Evolutionary conservation across 1,284 basidiomycete genomes (phyloP).

Genomic region (Ustilago trichophora): DNA sequence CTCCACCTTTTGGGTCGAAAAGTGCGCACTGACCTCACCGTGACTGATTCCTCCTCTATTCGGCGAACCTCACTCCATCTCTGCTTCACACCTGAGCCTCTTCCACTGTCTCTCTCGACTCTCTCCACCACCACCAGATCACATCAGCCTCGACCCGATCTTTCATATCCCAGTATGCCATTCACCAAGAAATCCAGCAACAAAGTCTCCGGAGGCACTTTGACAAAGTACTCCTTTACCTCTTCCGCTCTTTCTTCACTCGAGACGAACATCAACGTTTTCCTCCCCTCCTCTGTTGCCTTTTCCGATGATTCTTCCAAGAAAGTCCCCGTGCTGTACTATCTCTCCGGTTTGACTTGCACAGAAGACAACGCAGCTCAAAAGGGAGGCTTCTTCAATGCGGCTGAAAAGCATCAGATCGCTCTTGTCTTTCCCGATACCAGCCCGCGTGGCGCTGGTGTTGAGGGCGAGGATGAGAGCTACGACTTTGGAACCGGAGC

Average conservation of each 20-base stretch:
- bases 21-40: too few relatives aligned
- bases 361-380: conserved; percentile 86
- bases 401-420: conserved; percentile 70
- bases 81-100: too few relatives aligned
- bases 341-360: conserved; percentile 91
- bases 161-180: too few relatives aligned
- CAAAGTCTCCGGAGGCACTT: conserved; percentile 43
- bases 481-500: conserved; percentile 72
- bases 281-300: conserved; percentile 79
- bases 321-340: conserved; percentile 82
- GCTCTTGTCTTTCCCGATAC: conserved; percentile 96
- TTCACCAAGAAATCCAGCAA: conserved; percentile 34
- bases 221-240: conserved; percentile 60
- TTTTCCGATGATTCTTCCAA: not conserved
- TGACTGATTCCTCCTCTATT: too few relatives aligned
- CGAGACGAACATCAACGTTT: conserved; percentile 86
- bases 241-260: conserved; percentile 81
- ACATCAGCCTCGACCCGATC: too few relatives aligned
- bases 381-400: conserved; percentile 60
- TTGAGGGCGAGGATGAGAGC: conserved; percentile 81
- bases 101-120: too few relatives aligned
- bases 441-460: conserved; percentile 86
- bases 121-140: too few relatives aligned
- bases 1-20: too few relatives aligned
- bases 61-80: too few relatives aligned